Conservation (phyloP, 208 protist genomes). For the Acanthamoeba culbertsoni region DNA sequence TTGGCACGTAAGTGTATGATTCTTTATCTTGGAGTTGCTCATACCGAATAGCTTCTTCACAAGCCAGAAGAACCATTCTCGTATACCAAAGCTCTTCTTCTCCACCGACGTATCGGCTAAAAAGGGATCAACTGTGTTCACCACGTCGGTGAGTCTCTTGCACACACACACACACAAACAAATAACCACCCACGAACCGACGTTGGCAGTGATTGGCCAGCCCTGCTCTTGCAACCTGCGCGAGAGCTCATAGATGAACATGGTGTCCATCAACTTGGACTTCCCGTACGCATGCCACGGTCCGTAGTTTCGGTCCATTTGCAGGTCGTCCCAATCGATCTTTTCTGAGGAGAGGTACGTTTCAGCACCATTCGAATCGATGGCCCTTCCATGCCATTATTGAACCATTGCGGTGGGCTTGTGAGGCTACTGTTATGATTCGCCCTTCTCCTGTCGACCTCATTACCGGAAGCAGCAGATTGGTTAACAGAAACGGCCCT, state of each 20-base stretch:
- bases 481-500: conserved; percentile 14
- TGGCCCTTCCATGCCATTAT: not conserved
- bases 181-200: not conserved
- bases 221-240: not conserved
- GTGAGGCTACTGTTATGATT: not conserved
- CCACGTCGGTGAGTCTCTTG: not conserved
- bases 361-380: not conserved
- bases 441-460: not conserved
- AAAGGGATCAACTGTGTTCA: not conserved
- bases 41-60: not conserved
- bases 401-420: not conserved
- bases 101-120: not conserved
- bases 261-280: not conserved
- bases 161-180: not conserved
- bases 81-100: too few relatives aligned
- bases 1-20: not conserved
- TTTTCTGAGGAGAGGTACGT: not conserved
- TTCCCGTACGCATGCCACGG: not conserved
- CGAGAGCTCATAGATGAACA: not conserved
- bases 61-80: not conserved
- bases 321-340: not conserved
- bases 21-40: not conserved
- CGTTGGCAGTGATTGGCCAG: not conserved
- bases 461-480: not conserved
- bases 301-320: not conserved